Evolutionary conservation across 129 eudicot genomes (phyloP), one percentile per base, ranked within the genome.

Genomic region (Deinandra increscens): DNA sequence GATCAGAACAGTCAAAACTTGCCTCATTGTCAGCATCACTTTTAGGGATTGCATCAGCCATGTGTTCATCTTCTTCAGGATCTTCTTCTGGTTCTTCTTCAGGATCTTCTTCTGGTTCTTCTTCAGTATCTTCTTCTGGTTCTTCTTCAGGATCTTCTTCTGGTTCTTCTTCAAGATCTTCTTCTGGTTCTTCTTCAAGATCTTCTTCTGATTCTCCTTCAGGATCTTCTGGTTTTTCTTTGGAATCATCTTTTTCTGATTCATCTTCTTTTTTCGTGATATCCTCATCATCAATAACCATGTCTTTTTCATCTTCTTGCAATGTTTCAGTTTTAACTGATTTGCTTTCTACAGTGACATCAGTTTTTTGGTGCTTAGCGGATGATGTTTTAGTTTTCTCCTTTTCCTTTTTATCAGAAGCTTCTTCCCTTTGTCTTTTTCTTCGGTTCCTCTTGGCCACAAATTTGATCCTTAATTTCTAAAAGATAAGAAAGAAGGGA

Each of bases 381-480:
- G 88, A 64, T 58, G 90, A 66, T 20, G 50, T 78, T 37, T 81
- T 79, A 22, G 68, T 70, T 44, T 81, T 83, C 73, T 75, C 86
- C 59, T 37, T 78, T 83, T 78, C 79, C 71, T 78, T 89, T 69
- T 76, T 87, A 64, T 76, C 79, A 38, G 89, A 68, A 63, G 34
- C 29, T 72, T 77, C 91, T 54, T 89, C 91, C 79, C 96, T 78
- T 58, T 77, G 87, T 50, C 99, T 83, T 81, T 94, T 94, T 64
- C 82, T 76, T 74, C 70, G 80, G 82, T 94, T 94, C 83, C 90
- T 85, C 73, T 81, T 89, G 5, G 49, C 43, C 53, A 94, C 80
- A 70, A 94, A 85, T 65, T 81, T 84, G 60, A 77, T 71, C 14
- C 93, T 84, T 85, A 94, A 75, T 79, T 84, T 87, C 99, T 94